Conservation (phyloP, 495 filamentous ascomycete species). For the Sphaerosporella brunnea region DNA sequence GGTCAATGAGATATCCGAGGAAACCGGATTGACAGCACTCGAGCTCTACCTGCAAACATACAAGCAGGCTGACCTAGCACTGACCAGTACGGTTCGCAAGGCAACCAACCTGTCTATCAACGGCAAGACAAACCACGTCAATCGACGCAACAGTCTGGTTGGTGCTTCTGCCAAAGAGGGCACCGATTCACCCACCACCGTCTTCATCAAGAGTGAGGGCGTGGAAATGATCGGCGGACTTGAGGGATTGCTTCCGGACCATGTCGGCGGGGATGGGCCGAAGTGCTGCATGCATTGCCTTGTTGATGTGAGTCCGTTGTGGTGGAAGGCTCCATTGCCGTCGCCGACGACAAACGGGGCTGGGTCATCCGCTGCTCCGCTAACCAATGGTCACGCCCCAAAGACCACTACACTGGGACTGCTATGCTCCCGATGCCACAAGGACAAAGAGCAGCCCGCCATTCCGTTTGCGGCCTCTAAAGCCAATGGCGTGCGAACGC, state of each 20-base stretch:
- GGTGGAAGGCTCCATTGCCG: constrained; percentile 21
- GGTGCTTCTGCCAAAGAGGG: constrained; percentile 17
- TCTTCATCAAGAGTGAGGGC: constrained; percentile 22
- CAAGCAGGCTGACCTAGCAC: constrained; percentile 80
- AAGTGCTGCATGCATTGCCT: constrained; percentile 20
- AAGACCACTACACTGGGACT: constrained; percentile 14
- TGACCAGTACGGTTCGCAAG: constrained; percentile 84
- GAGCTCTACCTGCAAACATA: constrained; percentile 73
- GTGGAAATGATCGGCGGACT: constrained; percentile 4
- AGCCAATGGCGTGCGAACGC: neutral
- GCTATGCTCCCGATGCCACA: constrained; percentile 20
- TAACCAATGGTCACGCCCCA: constrained; percentile 12
- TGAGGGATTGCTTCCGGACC: constrained; percentile 16
- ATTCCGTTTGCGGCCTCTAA: constrained; percentile 5
- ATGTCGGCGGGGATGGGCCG: constrained; percentile 22
- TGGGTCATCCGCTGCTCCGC: neutral
- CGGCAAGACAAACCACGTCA: constrained; percentile 19
- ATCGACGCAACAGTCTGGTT: constrained; percentile 19
- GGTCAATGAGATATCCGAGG: constrained; percentile 52
- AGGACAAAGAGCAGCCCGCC: constrained; percentile 15
- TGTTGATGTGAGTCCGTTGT: constrained; percentile 22
- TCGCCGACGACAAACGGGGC: constrained; percentile 19
- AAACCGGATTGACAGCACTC: constrained; percentile 48
- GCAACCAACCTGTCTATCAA: constrained; percentile 41
- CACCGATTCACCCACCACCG: constrained; percentile 21